These are phyloP conservation scores for California macrophylla DNA, from an alignment of 441 rosid genomes.

Conservation along the genomic window DNA sequence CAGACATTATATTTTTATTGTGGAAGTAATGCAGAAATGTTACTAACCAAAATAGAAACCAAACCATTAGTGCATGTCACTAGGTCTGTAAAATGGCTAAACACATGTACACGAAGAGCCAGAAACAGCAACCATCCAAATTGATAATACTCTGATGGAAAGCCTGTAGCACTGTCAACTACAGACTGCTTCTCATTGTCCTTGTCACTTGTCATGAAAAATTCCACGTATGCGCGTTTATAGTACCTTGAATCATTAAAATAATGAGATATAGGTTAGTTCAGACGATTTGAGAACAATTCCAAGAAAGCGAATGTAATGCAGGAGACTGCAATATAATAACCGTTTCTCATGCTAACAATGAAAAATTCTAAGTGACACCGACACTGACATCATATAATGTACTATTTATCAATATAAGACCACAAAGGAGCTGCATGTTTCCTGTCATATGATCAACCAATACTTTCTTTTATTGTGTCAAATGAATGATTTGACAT, in stretches of 20 bases:
- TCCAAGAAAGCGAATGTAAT: neutral
- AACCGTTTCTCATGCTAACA: neutral
- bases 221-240: slow-evolving; percentile 62
- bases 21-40: neutral
- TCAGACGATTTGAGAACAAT: neutral
- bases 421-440: neutral
- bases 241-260: slow-evolving; percentile 49
- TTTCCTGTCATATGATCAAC: neutral
- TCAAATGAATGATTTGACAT: neutral
- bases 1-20: slow-evolving; percentile 1
- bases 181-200: slow-evolving; percentile 38
- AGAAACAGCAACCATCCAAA: slow-evolving; percentile 93
- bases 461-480: neutral
- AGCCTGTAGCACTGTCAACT: slow-evolving; percentile 30
- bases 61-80: slow-evolving; percentile 79
- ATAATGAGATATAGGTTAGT: neutral
- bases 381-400: neutral
- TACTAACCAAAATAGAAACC: slow-evolving; percentile 80
- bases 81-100: slow-evolving; percentile 71
- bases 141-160: slow-evolving; percentile 46
- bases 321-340: neutral
- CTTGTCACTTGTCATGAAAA: slow-evolving; percentile 49
- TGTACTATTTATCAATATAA: neutral
- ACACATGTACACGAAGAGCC: slow-evolving; percentile 78
- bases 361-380: neutral